Evolutionary conservation across 2,329 filamentous ascomycete species (phyloP), one percentile per base, ranked within the genome.

Genomic region (Aspergillus sp.): DNA sequence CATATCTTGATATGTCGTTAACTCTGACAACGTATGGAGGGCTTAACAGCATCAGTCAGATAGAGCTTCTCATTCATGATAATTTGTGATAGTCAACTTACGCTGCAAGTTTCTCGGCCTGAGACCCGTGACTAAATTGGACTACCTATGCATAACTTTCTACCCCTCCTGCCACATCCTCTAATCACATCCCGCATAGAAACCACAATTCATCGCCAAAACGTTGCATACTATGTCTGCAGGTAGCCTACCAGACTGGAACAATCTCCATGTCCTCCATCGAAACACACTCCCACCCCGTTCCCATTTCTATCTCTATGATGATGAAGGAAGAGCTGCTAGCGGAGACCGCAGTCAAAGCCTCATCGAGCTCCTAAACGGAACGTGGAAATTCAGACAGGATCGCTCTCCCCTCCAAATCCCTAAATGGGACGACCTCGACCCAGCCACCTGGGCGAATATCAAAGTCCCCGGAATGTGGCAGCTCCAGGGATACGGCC

Each of bases 401-500:
- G 43, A 45, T 14, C n/a, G 20, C 42, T 57, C 53, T 14, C 59
- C 51, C n/a, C 51, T 52, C 6, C 52, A 57, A 26, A 56, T 57
- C 17, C 59, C 57, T 2, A 19, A 47, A 14, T 60, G 57, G 57
- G 33, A 50, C 4, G 47, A 45, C 1, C 45, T 54, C 26, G 47
- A 57, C 11, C 35, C 36, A 3, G 38, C 51, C 33, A 53, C 13
- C 16, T 47, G 45, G 45, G 13, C 30, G 26, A 52, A 59, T 13
- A 82, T 87, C 35, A 61, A 78, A 10, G 86, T 89, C 0, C 86
- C 86, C 0, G 83, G 83, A 3, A 82, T 85, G 62, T 89, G 86
- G 86, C 86, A 89, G 67, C 72, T 87, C 4, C 83, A 89, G 67
- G 86, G 85, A 22, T 82, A 84, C 62, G 85, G 85, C 11, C 74